Conservation (phyloP, 2,329 filamentous ascomycete genomes). For the Colletotrichum sp. region DNA sequence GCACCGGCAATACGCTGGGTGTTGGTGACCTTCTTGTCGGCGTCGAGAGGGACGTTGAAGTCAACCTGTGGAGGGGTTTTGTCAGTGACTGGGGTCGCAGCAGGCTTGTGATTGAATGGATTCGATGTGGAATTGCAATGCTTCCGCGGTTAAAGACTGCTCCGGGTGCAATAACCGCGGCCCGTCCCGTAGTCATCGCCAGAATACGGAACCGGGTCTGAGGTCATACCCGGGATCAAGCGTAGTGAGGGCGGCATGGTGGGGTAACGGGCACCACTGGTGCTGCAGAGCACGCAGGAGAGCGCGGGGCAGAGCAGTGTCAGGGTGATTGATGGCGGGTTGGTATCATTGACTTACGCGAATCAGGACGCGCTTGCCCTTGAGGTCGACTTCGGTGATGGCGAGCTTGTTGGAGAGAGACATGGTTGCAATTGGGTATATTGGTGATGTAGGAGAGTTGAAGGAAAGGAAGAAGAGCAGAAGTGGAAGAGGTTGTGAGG, state of each 20-base stretch:
- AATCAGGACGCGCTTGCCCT: slow-evolving; percentile 98
- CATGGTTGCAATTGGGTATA: slow-evolving; percentile 61
- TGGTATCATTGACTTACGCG: slow-evolving; percentile 67
- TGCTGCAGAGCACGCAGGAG: neutral
- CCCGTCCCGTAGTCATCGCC: slow-evolving; percentile 11
- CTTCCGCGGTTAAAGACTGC: neutral
- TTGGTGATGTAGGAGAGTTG: slow-evolving; percentile 22
- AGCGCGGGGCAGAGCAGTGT: neutral
- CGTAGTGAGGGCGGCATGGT: slow-evolving; percentile 5
- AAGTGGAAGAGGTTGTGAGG: slow-evolving; percentile 16
- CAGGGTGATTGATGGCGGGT: neutral
- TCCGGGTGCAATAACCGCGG: slow-evolving; percentile 9
- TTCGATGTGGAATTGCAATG: neutral
- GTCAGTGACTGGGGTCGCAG: slow-evolving; percentile 12
- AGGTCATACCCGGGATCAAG: slow-evolving; percentile 9
- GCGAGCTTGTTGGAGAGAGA: slow-evolving; percentile 98
- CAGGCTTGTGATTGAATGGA: neutral
- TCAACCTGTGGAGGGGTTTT: slow-evolving; percentile 71
- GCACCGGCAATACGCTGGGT: slow-evolving; percentile 97
- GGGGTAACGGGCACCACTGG: slow-evolving; percentile 3
- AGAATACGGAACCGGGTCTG: slow-evolving; percentile 17
- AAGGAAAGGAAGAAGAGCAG: slow-evolving; percentile 24
- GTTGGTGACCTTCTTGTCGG: slow-evolving; percentile 94
- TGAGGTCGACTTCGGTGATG: slow-evolving; percentile 94
- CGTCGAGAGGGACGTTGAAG: slow-evolving; percentile 98